Base-by-base conservation (phyloP, 352 stramenopile species). In the Chrysophaeum taylorii region DNA sequence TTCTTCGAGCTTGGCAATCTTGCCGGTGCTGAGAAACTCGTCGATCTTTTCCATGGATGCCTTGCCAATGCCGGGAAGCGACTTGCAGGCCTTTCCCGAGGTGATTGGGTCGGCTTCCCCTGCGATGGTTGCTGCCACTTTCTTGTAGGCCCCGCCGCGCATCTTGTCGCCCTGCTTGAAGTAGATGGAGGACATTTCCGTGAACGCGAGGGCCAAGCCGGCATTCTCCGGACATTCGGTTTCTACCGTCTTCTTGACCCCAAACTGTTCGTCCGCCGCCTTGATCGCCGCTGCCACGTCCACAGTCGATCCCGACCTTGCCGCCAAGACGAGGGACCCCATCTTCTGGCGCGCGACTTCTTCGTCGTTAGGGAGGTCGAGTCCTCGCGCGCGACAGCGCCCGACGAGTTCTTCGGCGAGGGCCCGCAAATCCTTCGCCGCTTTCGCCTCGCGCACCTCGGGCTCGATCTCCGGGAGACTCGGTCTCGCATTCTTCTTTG, bases 91-190 rank as follows among this genome's bases (percentile, higher is more conserved):
- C 70, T 92, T 92, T 54, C 86, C 86, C 23, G 76, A 81, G 25
- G 70, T 79, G 78, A 92, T 86, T 31, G 76, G 73, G 1, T 79
- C 74, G 42, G 89, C 84, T 54, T 77, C 74, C 36, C 91, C 84
- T 29, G 84, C 84, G 53, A 92, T 87, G 2, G 86, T 84, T 70
- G 90, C 90, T 50, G 85, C 84, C 18, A 91, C 86, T 72, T 92
- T 92, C 42, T 85, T 90, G 84, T 85, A 92, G 0, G 86, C 90
- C 48, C 82, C 84, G 64, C 85, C 86, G 72, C 90, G 91, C 76
- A 92, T 91, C 62, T 80, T 83, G 54, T 92, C 86, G 0, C 85
- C 85, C 33, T 85, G 83, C 81, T 92, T 91, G 74, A 91, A 92
- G 57, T 92, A 84, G 61, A 91, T 91, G 27, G 83, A 82, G n/a